phyloP scores from a whole-genome alignment of 2,329 filamentous ascomycete genomes.

The Xylariaceae sp. region DNA sequence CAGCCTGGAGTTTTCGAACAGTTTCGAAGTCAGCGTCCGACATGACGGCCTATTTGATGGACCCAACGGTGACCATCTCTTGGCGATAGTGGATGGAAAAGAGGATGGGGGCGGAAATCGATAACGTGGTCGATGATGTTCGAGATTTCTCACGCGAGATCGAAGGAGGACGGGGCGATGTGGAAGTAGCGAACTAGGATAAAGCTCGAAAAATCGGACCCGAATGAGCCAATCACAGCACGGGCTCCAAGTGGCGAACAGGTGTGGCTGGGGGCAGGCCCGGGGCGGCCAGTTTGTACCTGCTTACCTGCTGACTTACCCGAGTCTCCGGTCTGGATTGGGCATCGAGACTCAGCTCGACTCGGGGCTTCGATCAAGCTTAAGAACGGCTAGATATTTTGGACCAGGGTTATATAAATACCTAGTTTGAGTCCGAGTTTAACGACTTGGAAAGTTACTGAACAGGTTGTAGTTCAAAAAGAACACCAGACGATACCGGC shows the following conservation, averaged over 20 bases:
- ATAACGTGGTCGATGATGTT: conserved; percentile 10
- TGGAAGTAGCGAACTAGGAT: conserved; percentile 13
- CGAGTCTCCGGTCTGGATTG: not conserved
- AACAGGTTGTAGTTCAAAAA: no score
- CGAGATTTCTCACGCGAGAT: conserved; percentile 22
- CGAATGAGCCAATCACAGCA: conserved; percentile 11
- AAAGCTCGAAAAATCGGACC: not conserved
- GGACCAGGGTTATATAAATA: no score
- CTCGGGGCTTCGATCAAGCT: not conserved
- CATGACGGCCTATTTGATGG: conserved; percentile 43
- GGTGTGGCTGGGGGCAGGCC: conserved; percentile 12
- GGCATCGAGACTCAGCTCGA: not conserved
- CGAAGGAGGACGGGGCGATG: conserved; percentile 10
- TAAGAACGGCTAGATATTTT: no score
- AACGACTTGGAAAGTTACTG: no score
- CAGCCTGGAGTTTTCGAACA: conserved; percentile 82
- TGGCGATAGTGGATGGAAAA: conserved; percentile 14
- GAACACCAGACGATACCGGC: not conserved
- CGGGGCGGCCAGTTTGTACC: no score
- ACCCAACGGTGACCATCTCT: conserved; percentile 30
- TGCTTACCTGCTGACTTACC: not conserved
- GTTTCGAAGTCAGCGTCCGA: conserved; percentile 80
- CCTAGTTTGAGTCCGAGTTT: no score
- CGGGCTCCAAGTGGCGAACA: conserved; percentile 8
- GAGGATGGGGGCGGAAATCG: conserved; percentile 11